Conservation (phyloP, 176 grass and related monocot genomes). For the Avena eriantha region DNA sequence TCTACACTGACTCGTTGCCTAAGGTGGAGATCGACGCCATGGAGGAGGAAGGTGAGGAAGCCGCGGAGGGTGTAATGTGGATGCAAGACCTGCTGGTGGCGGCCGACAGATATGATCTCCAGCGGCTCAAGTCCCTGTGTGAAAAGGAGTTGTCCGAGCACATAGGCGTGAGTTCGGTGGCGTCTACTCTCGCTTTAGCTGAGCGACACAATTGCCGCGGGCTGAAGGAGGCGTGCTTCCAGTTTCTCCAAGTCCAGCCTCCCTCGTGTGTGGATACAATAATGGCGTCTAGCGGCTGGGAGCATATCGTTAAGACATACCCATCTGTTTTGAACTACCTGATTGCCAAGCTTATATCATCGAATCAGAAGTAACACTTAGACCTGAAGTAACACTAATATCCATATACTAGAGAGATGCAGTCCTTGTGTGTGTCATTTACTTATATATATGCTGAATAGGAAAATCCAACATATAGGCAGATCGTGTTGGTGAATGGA, state of each 20-base stretch:
- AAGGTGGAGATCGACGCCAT: neutral
- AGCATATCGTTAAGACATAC: neutral
- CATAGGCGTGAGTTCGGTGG: neutral
- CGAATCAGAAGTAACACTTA: neutral
- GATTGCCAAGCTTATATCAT: neutral
- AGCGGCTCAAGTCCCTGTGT: neutral
- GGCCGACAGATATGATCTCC: neutral
- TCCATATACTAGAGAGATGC: too few species aligned
- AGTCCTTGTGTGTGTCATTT: too few species aligned
- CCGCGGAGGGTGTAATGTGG: neutral
- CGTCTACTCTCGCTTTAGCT: neutral
- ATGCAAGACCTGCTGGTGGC: neutral
- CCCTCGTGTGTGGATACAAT: neutral
- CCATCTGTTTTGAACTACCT: neutral
- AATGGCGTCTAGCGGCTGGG: neutral
- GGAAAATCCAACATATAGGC: too few species aligned
- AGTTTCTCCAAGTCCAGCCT: neutral
- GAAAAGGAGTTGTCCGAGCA: neutral
- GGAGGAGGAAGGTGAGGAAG: neutral
- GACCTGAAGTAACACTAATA: too few species aligned
- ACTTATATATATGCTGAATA: too few species aligned
- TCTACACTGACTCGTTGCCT: neutral
- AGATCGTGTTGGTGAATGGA: too few species aligned
- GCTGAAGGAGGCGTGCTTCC: neutral
- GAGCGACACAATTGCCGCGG: neutral